Base-by-base conservation (phyloP, 306 rosid genomes). In the Fagus sylvatica region DNA sequence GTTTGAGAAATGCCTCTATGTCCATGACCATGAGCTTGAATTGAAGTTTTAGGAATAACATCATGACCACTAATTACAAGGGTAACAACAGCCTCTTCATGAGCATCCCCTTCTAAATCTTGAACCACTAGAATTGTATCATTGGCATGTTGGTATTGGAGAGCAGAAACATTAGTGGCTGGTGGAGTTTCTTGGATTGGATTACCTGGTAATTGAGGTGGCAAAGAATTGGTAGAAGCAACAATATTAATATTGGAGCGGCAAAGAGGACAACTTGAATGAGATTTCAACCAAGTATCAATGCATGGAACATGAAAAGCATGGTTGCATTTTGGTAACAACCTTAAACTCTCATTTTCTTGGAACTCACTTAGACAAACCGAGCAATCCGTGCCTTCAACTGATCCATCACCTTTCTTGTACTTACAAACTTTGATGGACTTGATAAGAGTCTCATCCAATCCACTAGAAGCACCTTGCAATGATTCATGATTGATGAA, bases 301-400 rank as follows among this genome's bases (percentile, higher is more conserved):
- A 93, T 93, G 60, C 97, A 93, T 40, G 92, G 93, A 5, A 90
- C 89, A 70, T 93, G 97, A 73, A 93, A 93, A 0, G 97, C 97
- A 39, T 93, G 98, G 82, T 78, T 89, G 48, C 98, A 93, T 54
- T 83, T 88, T 0, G 98, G 95, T 79, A 93, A 72, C 5, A 93
- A 64, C 73, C 98, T 84, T 15, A 93, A 61, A 59, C 80, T 87
- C 76, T 93, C 92, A 36, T 86, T 79, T 74, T 93, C 98, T 78
- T 85, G 56, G 13, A 93, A 93, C 82, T 93, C 98, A 10, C 88
- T 84, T 53, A 93, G 55, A 54, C 98, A 93, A 30, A 93, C 98
- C 0, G 95, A 83, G 55, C 98, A 93, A n/a, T 93, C 95, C 0
- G 84, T 80, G 7, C 89, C 91, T 60, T 91, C 94, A 4, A 88